Percentiles rank a stretch among this genome's conserved stretches.
phyloP scores from a whole-genome alignment of 2,329 filamentous ascomycete genomes.

The Curvularia eragrostidis region DNA sequence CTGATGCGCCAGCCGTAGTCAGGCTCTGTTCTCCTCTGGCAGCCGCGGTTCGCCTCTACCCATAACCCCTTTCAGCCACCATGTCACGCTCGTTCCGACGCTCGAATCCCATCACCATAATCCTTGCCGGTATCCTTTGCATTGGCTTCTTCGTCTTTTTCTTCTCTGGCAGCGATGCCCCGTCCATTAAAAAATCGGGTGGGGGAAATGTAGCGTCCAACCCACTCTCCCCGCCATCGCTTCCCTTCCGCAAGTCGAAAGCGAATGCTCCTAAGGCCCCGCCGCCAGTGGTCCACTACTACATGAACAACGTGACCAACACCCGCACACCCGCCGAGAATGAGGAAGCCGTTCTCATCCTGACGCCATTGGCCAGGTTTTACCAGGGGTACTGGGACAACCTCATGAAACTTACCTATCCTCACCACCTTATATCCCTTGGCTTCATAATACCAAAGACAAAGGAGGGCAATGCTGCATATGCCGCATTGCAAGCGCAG shows the following conservation, averaged over 20 bases:
- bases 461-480: slow-evolving; percentile 88
- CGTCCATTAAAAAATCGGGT: slow-evolving; percentile 58
- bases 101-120: slow-evolving; percentile 76
- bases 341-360: slow-evolving; percentile 83
- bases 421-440: slow-evolving; percentile 91
- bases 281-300: slow-evolving; percentile 89
- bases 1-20: slow-evolving; percentile 45
- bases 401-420: slow-evolving; percentile 80
- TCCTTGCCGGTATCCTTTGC: slow-evolving; percentile 74
- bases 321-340: slow-evolving; percentile 77
- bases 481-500: slow-evolving; percentile 79
- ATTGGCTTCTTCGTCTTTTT: slow-evolving; percentile 65
- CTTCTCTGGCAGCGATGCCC: slow-evolving; percentile 68
- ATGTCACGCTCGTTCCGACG: slow-evolving; percentile 77
- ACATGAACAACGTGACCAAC: slow-evolving; percentile 93
- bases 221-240: slow-evolving; percentile 74
- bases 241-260: slow-evolving; percentile 72
- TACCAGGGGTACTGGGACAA: slow-evolving; percentile 98
- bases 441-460: slow-evolving; percentile 97
- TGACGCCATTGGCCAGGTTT: slow-evolving; percentile 92
- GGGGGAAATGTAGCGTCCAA: slow-evolving; percentile 67
- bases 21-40: slow-evolving; percentile 33
- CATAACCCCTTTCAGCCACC: slow-evolving; percentile 22
- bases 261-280: slow-evolving; percentile 65
- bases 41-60: slow-evolving; percentile 39